phyloP scores from a whole-genome alignment of 2,329 filamentous ascomycete genomes.

The Fusarium globosum region DNA sequence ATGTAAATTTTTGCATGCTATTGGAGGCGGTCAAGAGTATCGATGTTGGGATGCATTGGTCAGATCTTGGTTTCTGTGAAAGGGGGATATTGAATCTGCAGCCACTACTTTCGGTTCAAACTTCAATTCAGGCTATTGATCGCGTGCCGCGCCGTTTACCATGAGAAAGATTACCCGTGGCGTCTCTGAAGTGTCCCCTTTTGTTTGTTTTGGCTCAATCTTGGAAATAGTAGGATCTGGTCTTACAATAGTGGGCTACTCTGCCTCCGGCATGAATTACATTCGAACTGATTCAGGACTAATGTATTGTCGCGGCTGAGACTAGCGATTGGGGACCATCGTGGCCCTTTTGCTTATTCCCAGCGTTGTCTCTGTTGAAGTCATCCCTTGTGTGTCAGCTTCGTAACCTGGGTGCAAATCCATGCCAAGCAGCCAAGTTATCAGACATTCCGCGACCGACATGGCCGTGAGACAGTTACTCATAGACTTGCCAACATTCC shows the following conservation, averaged over 20 bases:
- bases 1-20: not conserved
- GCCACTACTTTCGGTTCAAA: not conserved
- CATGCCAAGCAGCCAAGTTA: conserved; percentile 18
- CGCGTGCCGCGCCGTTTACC: conserved; percentile 33
- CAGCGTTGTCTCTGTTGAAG: conserved; percentile 1
- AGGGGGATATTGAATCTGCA: conserved; percentile 13
- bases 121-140: conserved; percentile 35
- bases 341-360: conserved; percentile 14
- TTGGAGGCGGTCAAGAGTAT: conserved; percentile 15
- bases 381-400: conserved; percentile 31
- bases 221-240: conserved; percentile 6
- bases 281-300: not conserved
- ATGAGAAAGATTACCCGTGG: not conserved
- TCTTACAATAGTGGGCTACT: conserved; percentile 24
- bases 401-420: conserved; percentile 19
- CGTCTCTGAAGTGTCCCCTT: conserved; percentile 5
- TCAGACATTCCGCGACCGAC: conserved; percentile 28
- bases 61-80: not conserved
- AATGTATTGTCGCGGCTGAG: not conserved
- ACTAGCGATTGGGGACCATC: conserved; percentile 6
- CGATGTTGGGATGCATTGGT: not conserved
- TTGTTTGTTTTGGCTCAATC: not conserved
- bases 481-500: conserved; percentile 8
- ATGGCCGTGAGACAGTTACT: conserved; percentile 12
- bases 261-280: conserved; percentile 1